Conservation (phyloP, 2,329 filamentous ascomycete genomes). For the Simplicillium sp. region DNA sequence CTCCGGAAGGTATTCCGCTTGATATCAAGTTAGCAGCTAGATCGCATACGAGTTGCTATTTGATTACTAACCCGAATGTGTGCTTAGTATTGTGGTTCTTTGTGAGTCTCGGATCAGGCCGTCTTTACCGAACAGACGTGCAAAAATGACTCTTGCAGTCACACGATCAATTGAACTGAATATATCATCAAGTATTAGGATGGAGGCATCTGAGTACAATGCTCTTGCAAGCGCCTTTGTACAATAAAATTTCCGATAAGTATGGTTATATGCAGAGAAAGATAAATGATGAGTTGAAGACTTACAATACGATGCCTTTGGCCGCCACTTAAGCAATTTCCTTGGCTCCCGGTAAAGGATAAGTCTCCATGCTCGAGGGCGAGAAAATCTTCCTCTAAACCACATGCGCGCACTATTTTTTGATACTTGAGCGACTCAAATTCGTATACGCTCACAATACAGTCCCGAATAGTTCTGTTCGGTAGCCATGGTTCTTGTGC, state of each 20-base stretch:
- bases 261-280: no score
- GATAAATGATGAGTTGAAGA: no score
- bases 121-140: constrained; percentile 22
- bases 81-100: no score
- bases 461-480: neutral
- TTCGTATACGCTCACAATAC: neutral
- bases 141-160: constrained; percentile 27
- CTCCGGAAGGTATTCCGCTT: no score
- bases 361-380: neutral
- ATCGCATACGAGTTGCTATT: no score
- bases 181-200: constrained; percentile 27
- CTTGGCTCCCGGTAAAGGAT: neutral
- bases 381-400: neutral
- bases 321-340: neutral
- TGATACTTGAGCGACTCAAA: neutral
- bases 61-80: no score
- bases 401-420: neutral
- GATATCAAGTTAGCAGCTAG: no score
- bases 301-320: neutral
- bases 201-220: neutral
- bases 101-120: constrained; percentile 23
- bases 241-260: no score
- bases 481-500: neutral
- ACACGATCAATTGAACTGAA: constrained; percentile 27
- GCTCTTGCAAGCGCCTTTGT: neutral